Evolutionary conservation across 2,329 filamentous ascomycete genomes (phyloP), one percentile per base, ranked within the genome.

Genomic region (Sphaerulina populicola): DNA sequence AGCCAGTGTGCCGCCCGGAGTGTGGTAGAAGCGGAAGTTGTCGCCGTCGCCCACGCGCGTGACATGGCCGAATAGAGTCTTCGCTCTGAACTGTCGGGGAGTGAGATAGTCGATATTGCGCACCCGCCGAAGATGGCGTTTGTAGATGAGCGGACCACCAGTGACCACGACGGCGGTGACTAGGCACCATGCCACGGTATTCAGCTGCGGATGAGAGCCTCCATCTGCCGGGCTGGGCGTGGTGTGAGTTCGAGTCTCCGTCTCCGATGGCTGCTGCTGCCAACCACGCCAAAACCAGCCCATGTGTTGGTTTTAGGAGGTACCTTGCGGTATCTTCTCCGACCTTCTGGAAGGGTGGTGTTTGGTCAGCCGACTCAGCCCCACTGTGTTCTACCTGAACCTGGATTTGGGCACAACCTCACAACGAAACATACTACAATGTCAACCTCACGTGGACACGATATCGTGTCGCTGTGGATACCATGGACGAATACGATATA

Each of bases 11-110:
- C 93, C 93, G n/a, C 91, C 91, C 0, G 93, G 93, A 0, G 89
- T 97, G 68, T 98, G 93, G 67, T 85, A 98, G 43, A 98, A 69
- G 60, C 93, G 85, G 68, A 98, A 96, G 66, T 91, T 91, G 69
- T 98, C 93, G 3, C 89, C 94, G 75, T 98, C 93, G 38, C 94
- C 93, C 21, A 98, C 93, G 60, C 86, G 89, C 10, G 91, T 96
- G 38, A 97, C 93, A 55, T 79, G 79, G 11, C 93, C 93, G 61
- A 91, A 85, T 38, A 98, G 66, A 60, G 81, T 90, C 60, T 86
- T 78, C 54, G 75, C 82, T 41, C 86, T 81, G 66, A 91, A 91
- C 65, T 83, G 85, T 9, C 75, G 73, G 2, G 88, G 85, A 43
- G 81, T 81, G 60, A 98, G 85, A 65, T 89, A 78, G 21, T 79